Evolutionary conservation across 306 rosid species (phyloP).

Genomic region (Betula pendula): DNA sequence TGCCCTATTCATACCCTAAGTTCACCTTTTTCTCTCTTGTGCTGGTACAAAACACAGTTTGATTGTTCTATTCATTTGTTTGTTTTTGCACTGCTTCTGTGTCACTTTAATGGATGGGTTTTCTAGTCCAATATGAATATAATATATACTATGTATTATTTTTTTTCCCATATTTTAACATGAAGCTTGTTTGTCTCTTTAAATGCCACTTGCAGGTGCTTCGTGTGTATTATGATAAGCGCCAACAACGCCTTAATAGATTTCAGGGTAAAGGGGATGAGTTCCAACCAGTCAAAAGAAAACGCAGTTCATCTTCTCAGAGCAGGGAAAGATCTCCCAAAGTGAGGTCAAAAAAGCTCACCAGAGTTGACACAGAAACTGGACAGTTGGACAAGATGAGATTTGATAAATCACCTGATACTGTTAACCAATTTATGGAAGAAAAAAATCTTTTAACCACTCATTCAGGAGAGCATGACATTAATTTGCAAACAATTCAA

Average conservation of each 20-base stretch:
- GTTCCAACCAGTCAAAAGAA: constrained; percentile 29
- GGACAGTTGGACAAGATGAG: constrained; percentile 36
- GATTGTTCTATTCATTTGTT: background rate
- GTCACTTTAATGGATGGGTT: background rate
- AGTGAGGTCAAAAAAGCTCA: constrained; percentile 45
- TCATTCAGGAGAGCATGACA: constrained; percentile 37
- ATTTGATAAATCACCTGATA: constrained; percentile 25
- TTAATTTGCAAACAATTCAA: constrained; percentile 38
- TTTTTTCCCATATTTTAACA: background rate
- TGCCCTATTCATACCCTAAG: background rate
- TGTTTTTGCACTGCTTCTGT: background rate
- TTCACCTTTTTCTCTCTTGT: background rate
- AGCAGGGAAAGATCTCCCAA: constrained; percentile 41
- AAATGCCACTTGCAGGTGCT: constrained; percentile 63
- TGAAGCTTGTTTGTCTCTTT: background rate
- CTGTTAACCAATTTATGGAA: constrained; percentile 34
- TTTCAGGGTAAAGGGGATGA: constrained; percentile 40
- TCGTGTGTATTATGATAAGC: constrained; percentile 60
- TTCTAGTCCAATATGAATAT: constrained; percentile 12
- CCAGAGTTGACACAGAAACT: constrained; percentile 44
- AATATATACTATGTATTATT: constrained; percentile 2
- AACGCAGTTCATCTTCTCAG: constrained; percentile 38
- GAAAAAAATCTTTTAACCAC: constrained; percentile 35
- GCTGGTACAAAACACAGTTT: background rate
- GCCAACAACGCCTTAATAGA: constrained; percentile 49